phyloP scores from a whole-genome alignment of 1,284 basidiomycete species.

The Singerocomus inundabilis region DNA sequence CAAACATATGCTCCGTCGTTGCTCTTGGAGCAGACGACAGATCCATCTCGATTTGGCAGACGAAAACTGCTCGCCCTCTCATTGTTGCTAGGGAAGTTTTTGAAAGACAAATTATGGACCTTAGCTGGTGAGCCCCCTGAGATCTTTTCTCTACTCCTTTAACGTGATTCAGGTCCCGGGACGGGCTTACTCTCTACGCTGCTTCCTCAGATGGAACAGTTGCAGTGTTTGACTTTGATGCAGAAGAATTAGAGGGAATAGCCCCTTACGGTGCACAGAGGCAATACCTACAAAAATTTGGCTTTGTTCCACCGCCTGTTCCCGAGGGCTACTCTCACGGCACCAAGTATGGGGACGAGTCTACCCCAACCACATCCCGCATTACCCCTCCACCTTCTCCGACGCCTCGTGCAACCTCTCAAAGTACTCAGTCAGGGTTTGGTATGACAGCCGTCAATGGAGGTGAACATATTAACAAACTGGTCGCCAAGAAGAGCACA shows the following conservation, averaged over 20 bases:
- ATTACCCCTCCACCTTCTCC: conserved; percentile 53
- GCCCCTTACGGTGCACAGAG: conserved; percentile 73
- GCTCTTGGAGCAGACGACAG: conserved; percentile 90
- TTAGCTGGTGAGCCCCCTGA: conserved; percentile 73
- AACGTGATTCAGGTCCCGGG: conserved; percentile 68
- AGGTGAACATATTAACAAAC: conserved; percentile 63
- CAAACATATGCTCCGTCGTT: conserved; percentile 82
- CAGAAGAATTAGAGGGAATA: conserved; percentile 80
- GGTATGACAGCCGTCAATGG: conserved; percentile 37
- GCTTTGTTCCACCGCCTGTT: conserved; percentile 61
- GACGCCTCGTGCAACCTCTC: conserved; percentile 31
- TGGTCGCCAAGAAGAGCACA: conserved; percentile 70
- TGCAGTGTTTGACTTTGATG: conserved; percentile 81
- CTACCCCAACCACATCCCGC: conserved; percentile 28
- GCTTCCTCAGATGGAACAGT: conserved; percentile 96
- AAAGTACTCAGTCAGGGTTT: conserved; percentile 39
- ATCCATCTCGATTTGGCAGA: conserved; percentile 91
- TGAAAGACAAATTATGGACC: conserved; percentile 91
- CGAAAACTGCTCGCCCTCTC: conserved; percentile 84
- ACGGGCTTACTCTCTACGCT: conserved; percentile 90
- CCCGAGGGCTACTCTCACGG: conserved; percentile 68
- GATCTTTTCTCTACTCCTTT: conserved; percentile 2
- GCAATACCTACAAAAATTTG: conserved; percentile 78
- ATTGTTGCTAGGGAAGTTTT: conserved; percentile 94
- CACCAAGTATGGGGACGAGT: conserved; percentile 30